Conservation (phyloP, 1,139 yeast species). For the Pichia sp. region DNA sequence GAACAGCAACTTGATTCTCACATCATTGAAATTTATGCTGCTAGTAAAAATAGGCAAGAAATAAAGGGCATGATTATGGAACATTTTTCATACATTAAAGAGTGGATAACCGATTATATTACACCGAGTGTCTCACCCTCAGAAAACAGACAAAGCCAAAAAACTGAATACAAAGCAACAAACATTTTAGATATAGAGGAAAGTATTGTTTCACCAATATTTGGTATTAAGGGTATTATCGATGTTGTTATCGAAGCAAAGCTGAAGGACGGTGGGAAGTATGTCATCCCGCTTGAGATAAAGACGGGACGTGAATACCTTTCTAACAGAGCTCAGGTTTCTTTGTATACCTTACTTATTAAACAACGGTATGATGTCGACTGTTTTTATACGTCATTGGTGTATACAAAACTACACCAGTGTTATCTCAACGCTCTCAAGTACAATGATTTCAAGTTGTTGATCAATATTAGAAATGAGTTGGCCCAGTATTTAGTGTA, state of each 20-base stretch:
- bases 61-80: conserved; percentile 45
- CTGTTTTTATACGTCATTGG: conserved; percentile 60
- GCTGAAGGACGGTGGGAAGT: conserved; percentile 40
- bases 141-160: conserved; percentile 21
- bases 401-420: conserved; percentile 64
- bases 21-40: conserved; percentile 51
- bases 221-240: conserved; percentile 85
- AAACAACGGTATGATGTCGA: conserved; percentile 74
- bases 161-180: conserved; percentile 47
- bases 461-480: conserved; percentile 65
- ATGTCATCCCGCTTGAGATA: conserved; percentile 76
- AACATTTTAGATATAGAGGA: conserved; percentile 83
- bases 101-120: conserved; percentile 57
- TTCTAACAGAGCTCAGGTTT: conserved; percentile 81
- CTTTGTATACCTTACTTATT: conserved; percentile 75
- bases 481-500: conserved; percentile 57
- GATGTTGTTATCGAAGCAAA: conserved; percentile 78
- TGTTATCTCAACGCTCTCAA: conserved; percentile 41
- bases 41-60: conserved; percentile 47
- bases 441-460: conserved; percentile 52
- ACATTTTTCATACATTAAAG: conserved; percentile 54
- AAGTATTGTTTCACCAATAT: conserved; percentile 84
- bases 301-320: conserved; percentile 73
- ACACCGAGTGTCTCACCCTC: conserved; percentile 20
- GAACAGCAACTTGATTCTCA: conserved; percentile 42